Evolutionary conservation across 495 filamentous ascomycete species (phyloP).

Genomic region (Xylaria curta): DNA sequence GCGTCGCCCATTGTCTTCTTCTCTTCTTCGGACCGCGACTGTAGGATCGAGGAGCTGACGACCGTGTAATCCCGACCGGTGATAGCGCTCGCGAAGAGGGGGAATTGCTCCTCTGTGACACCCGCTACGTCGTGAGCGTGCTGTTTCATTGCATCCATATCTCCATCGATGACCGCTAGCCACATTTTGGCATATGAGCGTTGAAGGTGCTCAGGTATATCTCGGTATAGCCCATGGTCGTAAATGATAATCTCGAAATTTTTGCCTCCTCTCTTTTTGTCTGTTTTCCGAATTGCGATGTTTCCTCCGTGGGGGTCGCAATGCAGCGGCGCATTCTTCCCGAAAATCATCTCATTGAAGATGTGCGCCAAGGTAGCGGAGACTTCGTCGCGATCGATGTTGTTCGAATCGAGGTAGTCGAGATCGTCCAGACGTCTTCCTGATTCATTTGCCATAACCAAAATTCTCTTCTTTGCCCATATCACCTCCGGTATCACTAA

Average conservation of each 20-base stretch:
- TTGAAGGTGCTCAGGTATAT: slow-evolving; percentile 79
- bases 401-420: slow-evolving; percentile 79
- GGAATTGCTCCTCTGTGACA: slow-evolving; percentile 90
- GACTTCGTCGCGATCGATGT: slow-evolving; percentile 94
- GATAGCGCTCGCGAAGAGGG: slow-evolving; percentile 94
- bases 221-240: slow-evolving; percentile 95
- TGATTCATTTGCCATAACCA: slow-evolving; percentile 94
- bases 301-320: slow-evolving; percentile 99
- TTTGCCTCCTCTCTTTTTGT: slow-evolving; percentile 51
- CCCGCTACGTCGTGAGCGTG: slow-evolving; percentile 90
- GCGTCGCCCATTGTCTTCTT: slow-evolving; percentile 82
- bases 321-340: slow-evolving; percentile 85
- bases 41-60: slow-evolving; percentile 65
- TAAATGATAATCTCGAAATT: slow-evolving; percentile 99
- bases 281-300: slow-evolving; percentile 85
- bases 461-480: slow-evolving; percentile 86
- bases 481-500: slow-evolving; percentile 89
- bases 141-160: slow-evolving; percentile 82
- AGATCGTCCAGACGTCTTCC: slow-evolving; percentile 91
- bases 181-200: slow-evolving; percentile 96
- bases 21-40: slow-evolving; percentile 70
- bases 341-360: slow-evolving; percentile 99
- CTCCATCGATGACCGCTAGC: slow-evolving; percentile 91
- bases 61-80: slow-evolving; percentile 90
- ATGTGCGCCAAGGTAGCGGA: slow-evolving; percentile 88